Percentiles rank a stretch among this genome's conserved stretches.
Evolutionary conservation across 2,329 filamentous ascomycete species (phyloP).

Genomic region (Samsoniella hepiali): DNA sequence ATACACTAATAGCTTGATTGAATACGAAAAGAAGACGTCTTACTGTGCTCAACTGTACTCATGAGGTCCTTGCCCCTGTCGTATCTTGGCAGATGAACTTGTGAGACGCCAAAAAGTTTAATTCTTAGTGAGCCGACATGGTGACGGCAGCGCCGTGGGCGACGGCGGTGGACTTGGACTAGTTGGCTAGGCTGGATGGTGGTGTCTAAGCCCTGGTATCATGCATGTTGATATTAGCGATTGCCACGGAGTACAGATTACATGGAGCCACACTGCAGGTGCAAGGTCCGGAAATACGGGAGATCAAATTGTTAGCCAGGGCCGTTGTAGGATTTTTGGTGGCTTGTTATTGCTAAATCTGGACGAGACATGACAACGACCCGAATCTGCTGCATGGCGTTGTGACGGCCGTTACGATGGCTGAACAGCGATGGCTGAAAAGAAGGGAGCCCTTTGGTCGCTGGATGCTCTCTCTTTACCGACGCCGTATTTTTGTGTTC

Average conservation of each 20-base stretch:
- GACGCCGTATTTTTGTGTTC: too few relatives aligned
- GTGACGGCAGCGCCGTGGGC: too few relatives aligned
- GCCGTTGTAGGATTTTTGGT: not conserved
- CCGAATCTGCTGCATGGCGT: not conserved
- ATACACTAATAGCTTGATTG: slow-evolving; percentile 4
- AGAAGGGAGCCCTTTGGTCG: too few relatives aligned
- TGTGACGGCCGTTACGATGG: too few relatives aligned
- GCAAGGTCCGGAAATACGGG: not conserved
- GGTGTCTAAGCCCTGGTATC: not conserved
- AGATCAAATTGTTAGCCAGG: not conserved
- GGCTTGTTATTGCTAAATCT: not conserved
- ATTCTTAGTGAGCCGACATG: too few relatives aligned
- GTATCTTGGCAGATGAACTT: not conserved
- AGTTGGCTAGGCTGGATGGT: not conserved
- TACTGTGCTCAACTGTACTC: not conserved
- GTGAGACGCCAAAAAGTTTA: too few relatives aligned
- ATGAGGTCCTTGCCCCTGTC: not conserved
- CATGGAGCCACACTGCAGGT: not conserved
- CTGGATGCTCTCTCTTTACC: too few relatives aligned
- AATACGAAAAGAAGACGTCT: not conserved
- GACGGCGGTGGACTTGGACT: not conserved
- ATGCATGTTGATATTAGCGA: not conserved
- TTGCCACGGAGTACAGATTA: not conserved
- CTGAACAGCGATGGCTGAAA: too few relatives aligned
- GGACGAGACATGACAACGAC: not conserved